Base-by-base conservation (phyloP, 352 stramenopile genomes). In the Phytophthora cryptogea region DNA sequence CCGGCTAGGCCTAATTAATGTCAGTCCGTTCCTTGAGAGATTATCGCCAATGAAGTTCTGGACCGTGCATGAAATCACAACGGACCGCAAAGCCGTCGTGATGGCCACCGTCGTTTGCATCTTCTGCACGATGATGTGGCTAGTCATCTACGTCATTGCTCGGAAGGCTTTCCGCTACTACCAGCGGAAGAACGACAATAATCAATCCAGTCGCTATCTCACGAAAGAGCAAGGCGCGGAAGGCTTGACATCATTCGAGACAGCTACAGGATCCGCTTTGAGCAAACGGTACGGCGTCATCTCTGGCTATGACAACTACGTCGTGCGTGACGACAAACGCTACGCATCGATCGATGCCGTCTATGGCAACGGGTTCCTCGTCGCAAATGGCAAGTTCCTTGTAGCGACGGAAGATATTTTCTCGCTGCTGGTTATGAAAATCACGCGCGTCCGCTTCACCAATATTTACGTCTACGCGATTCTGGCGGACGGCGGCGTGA, bases 261-360 rank as follows among this genome's bases (percentile, higher is more conserved):
- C 63, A n/a, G 53, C 47, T n/a, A 62, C 51, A 6, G 58, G 37
- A 0, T 57, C 36, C 9, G 43, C 36, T 32, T 44, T 55, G 31
- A 78, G 52, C 42, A 66, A 66, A n/a, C 55, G 51, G 8, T 61
- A 73, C 16, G 73, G 73, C 0, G 43, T 82, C 3, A 56, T 82
- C 20, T 82, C 51, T 2, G 55, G 65, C 8, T 82, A 72, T 49
- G 62, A 75, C n/a, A 78, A 78, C 48, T 75, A 70, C 35, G n/a
- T 69, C 13, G 42, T 55, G 20, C 60, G 68, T 14, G 63, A 71
- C 28, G 62, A 56, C 9, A 51, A 73, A n/a, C 66, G 69, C 33
- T 78, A 63, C 43, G 68, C 68, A 16, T 72, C 59, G 2, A 65
- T 68, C 7, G 70, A 76, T n/a, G 71, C 63, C 7, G 73, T 77